Evolutionary conservation across 306 rosid species (phyloP), one percentile per base, ranked within the genome.

Genomic region (Vigna angularis): DNA sequence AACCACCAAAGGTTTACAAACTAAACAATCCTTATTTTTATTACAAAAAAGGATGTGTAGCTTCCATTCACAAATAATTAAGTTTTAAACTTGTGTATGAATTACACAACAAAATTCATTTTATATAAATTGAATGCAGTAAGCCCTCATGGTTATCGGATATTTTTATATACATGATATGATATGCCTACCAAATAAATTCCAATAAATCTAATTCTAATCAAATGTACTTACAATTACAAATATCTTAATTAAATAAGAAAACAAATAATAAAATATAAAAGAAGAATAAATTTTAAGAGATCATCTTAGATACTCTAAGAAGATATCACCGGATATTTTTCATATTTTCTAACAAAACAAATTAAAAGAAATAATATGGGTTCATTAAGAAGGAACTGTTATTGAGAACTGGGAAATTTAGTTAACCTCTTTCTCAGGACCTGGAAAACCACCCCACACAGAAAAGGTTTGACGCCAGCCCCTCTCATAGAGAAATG

Each of bases 401-500:
- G 61, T 44, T 59, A 44, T 65, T 7, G 71, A 64, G 75, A 82
- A 75, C 44, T 42, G 61, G 17, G 18, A 3, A 14, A 38, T 79
- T 59, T 67, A 38, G 52, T 45, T 90, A 77, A 92, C 98, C 98
- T 92, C 98, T 87, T 88, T 86, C 82, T 90, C 97, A 45, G 93
- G 95, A 79, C 98, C 98, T 56, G 98, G 98, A 74, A 88, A 91
- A 83, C 97, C 97, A 72, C 91, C 90, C 87, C 22, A 59, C 52
- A 81, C 55, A 8, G 95, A 81, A 71, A 95, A 95, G 77, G 86
- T 62, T 86, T 92, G 95, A 73, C 98, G 98, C 98, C 98, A 95
- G 77, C 98, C 98, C 82, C 98, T 92, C 86, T 95, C 98, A 72
- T 95, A 95, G 51, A 95, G 89, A 85, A 86, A 89, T 55, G 98